Conservation (phyloP, 75 land plant species). For the Adiantum capillusveneris region DNA sequence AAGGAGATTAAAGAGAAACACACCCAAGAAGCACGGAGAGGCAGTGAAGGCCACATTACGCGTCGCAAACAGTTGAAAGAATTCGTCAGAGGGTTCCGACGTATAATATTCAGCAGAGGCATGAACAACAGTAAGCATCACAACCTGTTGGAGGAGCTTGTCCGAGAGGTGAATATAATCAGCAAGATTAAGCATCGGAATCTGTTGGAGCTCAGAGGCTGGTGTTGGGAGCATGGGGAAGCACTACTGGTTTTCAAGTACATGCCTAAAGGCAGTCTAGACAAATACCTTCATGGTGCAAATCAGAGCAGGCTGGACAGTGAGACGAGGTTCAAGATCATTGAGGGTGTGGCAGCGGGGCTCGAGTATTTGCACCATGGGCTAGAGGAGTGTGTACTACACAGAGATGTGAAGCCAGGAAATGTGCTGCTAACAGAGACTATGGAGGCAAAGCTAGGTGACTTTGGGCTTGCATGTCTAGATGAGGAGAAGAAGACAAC, state of each 20-base stretch:
- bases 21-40: too few species aligned
- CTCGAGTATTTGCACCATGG: conserved; percentile 22
- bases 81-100: too few species aligned
- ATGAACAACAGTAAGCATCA: too few species aligned
- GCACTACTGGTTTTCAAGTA: conserved; percentile 20
- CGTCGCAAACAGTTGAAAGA: too few species aligned
- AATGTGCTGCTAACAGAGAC: conserved; percentile 26
- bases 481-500: conserved; percentile 23
- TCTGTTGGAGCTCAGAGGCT: conserved; percentile 21
- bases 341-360: conserved; percentile 21
- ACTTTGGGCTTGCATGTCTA: conserved; percentile 40
- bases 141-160: conserved; percentile 13
- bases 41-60: too few species aligned
- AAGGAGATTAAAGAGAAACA: too few species aligned
- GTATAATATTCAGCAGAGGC: too few species aligned
- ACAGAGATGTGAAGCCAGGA: conserved; percentile 35
- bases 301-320: conserved; percentile 4
- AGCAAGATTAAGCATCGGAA: conserved; percentile 15
- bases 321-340: conserved; percentile 12
- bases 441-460: conserved; percentile 28
- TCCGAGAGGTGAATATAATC: conserved; percentile 15
- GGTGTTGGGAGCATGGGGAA: conserved; percentile 17
- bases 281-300: conserved; percentile 3
- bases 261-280: conserved; percentile 33
- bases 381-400: conserved; percentile 15